phyloP scores from a whole-genome alignment of 441 rosid species.

The Pelargonium myrrhifolium region DNA sequence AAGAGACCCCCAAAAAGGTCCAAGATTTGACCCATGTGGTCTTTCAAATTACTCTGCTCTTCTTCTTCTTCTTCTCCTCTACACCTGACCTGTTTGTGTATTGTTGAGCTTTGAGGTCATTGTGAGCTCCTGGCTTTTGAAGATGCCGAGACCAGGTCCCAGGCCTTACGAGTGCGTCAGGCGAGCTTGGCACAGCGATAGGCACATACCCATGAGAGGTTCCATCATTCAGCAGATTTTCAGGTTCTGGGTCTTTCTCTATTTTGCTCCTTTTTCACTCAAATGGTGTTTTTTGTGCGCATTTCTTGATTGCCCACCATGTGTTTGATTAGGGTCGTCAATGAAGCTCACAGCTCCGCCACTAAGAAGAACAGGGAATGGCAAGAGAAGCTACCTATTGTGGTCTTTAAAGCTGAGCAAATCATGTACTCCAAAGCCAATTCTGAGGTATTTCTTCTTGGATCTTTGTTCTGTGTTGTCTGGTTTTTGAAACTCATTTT shows the following conservation, averaged over 20 bases:
- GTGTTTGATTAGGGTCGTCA: conserved; percentile 32
- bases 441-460: conserved; percentile 38
- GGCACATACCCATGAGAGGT: conserved; percentile 83
- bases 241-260: conserved; percentile 50
- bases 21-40: too few relatives aligned
- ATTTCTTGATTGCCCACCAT: not conserved
- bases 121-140: too few relatives aligned
- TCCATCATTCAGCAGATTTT: conserved; percentile 86
- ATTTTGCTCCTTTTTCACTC: conserved; percentile 9
- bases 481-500: conserved; percentile 13
- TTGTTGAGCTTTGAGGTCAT: not conserved
- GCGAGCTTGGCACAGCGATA: conserved; percentile 95
- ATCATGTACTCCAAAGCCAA: conserved; percentile 61
- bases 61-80: too few relatives aligned
- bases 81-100: not conserved
- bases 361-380: conserved; percentile 59
- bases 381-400: conserved; percentile 59
- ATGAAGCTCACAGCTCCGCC: conserved; percentile 37
- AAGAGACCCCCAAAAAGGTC: too few relatives aligned
- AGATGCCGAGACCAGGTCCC: too few relatives aligned
- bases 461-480: conserved; percentile 16
- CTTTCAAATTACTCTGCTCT: too few relatives aligned
- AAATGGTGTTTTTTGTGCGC: not conserved
- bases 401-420: conserved; percentile 54
- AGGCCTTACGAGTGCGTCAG: conserved; percentile 94